Base-by-base conservation (phyloP, 208 protist genomes). In the Leptomonas pyrrhocoris region DNA sequence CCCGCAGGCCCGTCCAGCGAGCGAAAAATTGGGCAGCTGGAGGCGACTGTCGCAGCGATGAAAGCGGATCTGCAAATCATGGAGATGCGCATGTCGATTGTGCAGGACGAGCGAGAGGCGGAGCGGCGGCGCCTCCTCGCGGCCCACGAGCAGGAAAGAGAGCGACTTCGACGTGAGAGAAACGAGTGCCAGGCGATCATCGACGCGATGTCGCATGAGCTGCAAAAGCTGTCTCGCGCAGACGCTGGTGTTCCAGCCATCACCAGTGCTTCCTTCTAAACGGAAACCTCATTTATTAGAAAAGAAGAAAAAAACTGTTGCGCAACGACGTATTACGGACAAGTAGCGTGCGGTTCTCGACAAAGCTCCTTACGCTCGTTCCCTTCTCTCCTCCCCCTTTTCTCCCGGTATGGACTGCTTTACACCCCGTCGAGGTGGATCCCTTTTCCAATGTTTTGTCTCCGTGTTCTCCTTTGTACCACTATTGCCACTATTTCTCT, bases 141-240 rank as follows among this genome's bases (percentile, higher is more conserved):
- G 23, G 60, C 73, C 23, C 80, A 79, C 69, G 81, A 79, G 21
- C 71, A 73, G 25, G 87, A 93, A 53, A 60, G 77, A 23, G 56
- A 65, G 50, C 79, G 77, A 7, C 73, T 83, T 54, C 69, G 68
- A 4, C 31, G 62, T 12, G 87, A 93, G 63, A 58, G 78, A 11
- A 75, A 90, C n/a, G 79, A 90, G 68, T 90, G 81, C 57, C 81
- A 83, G 55, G 25, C 34, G 13, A 78, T 85, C 21, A 69, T 93
- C 11, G 68, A 88, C 53, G 74, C 64, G 23, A 89, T 91, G 83
- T 77, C 78, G 13, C 76, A 57, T 31, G 86, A 88, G 60, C 50
- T 91, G 21, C 64, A 86, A 63, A 31, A 34, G 43, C 57, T 88
- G 63, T 73, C 83, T 1, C 42, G 58, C 43, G 69, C 73, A 27